Conservation (phyloP, 1,284 basidiomycete species). For the Ganoderma leucocontextum region DNA sequence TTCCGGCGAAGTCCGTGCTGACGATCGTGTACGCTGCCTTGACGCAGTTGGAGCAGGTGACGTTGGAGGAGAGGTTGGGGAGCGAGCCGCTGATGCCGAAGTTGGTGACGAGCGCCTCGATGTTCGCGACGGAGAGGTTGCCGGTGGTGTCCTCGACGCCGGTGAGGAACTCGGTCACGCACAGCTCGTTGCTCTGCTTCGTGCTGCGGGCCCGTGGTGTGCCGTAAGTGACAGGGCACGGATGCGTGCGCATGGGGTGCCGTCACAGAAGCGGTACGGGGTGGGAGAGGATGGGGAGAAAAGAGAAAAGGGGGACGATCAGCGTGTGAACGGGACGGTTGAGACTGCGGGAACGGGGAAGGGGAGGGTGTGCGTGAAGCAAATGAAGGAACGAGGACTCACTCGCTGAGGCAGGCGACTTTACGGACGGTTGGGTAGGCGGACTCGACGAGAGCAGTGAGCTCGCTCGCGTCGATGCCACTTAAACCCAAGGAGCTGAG, state of each 20-base stretch:
- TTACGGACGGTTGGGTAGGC: slow-evolving; percentile 60
- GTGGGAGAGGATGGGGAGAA: slow-evolving; percentile 1
- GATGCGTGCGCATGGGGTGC: background rate
- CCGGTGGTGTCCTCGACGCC: slow-evolving; percentile 54
- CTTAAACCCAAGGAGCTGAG: slow-evolving; percentile 47
- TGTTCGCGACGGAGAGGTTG: slow-evolving; percentile 42
- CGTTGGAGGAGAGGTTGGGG: slow-evolving; percentile 49
- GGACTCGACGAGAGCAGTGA: slow-evolving; percentile 50
- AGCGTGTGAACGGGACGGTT: slow-evolving; percentile 4
- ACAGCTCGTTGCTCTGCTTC: slow-evolving; percentile 53
- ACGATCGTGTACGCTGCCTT: slow-evolving; percentile 61
- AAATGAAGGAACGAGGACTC: slow-evolving; percentile 37
- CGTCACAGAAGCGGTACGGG: background rate
- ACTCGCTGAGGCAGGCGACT: slow-evolving; percentile 65
- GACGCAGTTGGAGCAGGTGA: slow-evolving; percentile 63
- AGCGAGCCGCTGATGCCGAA: slow-evolving; percentile 32
- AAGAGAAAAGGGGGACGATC: background rate
- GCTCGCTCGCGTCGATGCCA: slow-evolving; percentile 35
- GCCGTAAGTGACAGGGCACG: slow-evolving; percentile 7
- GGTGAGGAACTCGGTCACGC: slow-evolving; percentile 57
- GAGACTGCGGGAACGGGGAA: background rate
- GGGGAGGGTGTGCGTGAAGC: slow-evolving; percentile 2
- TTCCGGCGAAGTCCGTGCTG: slow-evolving; percentile 46
- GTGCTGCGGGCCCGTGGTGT: slow-evolving; percentile 40
- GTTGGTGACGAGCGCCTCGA: slow-evolving; percentile 37